Evolutionary conservation across 108 stramenopile species (phyloP).

Genomic region (Discostella stelligeroides): DNA sequence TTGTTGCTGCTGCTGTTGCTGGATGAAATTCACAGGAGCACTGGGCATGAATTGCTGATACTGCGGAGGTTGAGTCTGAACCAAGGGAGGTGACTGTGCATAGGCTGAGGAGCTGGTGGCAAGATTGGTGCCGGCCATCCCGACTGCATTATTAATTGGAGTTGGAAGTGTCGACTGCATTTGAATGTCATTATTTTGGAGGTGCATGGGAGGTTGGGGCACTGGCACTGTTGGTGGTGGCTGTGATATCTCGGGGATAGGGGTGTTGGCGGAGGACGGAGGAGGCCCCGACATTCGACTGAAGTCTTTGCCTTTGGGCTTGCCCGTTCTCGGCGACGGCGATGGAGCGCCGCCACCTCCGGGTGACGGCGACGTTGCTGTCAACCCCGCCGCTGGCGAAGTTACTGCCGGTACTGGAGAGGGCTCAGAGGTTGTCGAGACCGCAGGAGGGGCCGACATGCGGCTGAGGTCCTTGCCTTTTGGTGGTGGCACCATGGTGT

Average conservation of each 20-base stretch:
- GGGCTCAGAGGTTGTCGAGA: constrained; percentile 9
- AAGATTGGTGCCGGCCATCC: neutral
- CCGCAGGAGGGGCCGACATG: constrained; percentile 29
- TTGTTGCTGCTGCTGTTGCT: constrained; percentile 38
- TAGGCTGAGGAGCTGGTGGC: neutral
- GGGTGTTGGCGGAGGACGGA: constrained; percentile 8
- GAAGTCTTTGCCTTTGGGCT: constrained; percentile 82
- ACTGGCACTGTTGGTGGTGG: constrained; percentile 3
- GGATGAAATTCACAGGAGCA: constrained; percentile 10
- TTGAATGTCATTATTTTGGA: neutral
- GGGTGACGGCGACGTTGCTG: constrained; percentile 1
- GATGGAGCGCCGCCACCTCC: neutral
- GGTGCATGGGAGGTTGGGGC: neutral
- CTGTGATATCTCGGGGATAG: neutral
- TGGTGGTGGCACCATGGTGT: constrained; percentile 11
- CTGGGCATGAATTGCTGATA: constrained; percentile 30
- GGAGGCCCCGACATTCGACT: constrained; percentile 62
- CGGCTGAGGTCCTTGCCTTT: constrained; percentile 45
- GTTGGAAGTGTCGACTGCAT: constrained; percentile 3
- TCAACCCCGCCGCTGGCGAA: constrained; percentile 13
- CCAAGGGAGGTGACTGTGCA: neutral
- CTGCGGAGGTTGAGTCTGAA: constrained; percentile 14
- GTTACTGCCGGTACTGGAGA: neutral
- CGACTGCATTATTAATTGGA: constrained; percentile 6
- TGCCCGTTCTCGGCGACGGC: constrained; percentile 25